phyloP scores from a whole-genome alignment of 2,329 filamentous ascomycete genomes.

The Pyricularia pennisetigena region DNA sequence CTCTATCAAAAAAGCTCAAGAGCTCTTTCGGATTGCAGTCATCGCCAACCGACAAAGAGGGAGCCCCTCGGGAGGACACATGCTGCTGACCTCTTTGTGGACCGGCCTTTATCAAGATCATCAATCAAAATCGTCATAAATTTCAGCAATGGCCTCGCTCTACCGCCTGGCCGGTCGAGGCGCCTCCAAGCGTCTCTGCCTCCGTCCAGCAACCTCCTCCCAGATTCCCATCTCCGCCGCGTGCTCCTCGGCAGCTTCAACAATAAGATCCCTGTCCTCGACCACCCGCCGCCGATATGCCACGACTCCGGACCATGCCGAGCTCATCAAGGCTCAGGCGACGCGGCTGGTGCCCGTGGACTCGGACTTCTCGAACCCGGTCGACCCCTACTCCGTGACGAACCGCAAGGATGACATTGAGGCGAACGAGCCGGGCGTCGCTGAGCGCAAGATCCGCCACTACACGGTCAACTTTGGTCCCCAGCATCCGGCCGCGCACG shows the following conservation, averaged over 20 bases:
- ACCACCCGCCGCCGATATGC: constrained; percentile 54
- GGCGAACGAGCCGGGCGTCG: constrained; percentile 35
- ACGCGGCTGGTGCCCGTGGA: constrained; percentile 58
- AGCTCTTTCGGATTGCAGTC: background rate
- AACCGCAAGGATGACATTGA: constrained; percentile 28
- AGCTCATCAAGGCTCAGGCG: constrained; percentile 38
- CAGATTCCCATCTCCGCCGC: constrained; percentile 8
- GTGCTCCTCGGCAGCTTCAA: constrained; percentile 10
- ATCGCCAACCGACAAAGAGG: background rate
- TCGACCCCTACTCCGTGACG: constrained; percentile 37
- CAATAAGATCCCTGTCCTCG: constrained; percentile 54
- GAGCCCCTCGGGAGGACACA: constrained; percentile 14
- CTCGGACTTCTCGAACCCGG: constrained; percentile 46
- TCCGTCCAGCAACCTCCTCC: constrained; percentile 27
- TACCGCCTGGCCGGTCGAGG: constrained; percentile 63
- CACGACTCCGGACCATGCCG: constrained; percentile 41
- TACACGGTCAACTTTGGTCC: constrained; percentile 99
- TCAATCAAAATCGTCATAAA: constrained; percentile 15
- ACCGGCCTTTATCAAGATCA: constrained; percentile 14
- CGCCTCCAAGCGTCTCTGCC: constrained; percentile 53
- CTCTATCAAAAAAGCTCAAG: background rate
- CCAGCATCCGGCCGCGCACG: constrained; percentile 96
- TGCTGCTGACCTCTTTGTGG: background rate
- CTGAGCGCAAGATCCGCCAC: constrained; percentile 81
- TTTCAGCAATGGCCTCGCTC: constrained; percentile 57